phyloP scores from a whole-genome alignment of 345 rosid species.

The Toxicodendron radicans region DNA sequence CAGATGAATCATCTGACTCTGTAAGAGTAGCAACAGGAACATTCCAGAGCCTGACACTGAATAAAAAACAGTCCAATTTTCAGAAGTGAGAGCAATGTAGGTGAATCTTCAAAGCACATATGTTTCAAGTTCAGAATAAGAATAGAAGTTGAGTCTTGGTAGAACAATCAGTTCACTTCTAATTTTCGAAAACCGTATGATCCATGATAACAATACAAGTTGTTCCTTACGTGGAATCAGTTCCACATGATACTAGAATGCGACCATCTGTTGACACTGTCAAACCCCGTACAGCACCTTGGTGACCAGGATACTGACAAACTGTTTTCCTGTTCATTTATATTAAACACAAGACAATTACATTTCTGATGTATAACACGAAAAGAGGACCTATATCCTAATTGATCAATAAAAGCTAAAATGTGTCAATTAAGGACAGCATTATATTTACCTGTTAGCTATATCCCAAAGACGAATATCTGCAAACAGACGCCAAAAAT shows the following conservation, averaged over 20 bases:
- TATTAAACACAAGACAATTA: constrained; percentile 9
- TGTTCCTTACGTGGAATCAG: constrained; percentile 77
- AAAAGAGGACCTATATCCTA: neutral
- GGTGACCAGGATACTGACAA: constrained; percentile 91
- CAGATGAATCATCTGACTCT: constrained; percentile 45
- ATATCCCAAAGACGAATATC: constrained; percentile 98
- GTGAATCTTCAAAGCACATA: neutral
- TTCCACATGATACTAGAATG: constrained; percentile 80
- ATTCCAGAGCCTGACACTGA: constrained; percentile 93
- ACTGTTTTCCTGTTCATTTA: constrained; percentile 69
- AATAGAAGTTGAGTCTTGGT: neutral
- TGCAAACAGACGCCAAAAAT: constrained; percentile 32
- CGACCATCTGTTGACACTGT: constrained; percentile 86
- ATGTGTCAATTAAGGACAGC: neutral
- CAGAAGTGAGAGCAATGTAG: neutral
- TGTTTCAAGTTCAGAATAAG: neutral
- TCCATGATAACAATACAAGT: constrained; percentile 3
- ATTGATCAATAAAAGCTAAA: neutral
- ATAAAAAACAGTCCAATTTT: constrained; percentile 12
- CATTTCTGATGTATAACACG: neutral
- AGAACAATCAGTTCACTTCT: neutral
- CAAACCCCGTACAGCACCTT: constrained; percentile 90
- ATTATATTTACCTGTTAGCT: constrained; percentile 62
- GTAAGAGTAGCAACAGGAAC: constrained; percentile 70
- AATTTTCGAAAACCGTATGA: neutral